Percentiles rank a stretch among this genome's conserved stretches.
These are phyloP conservation scores for Verticillium nonalfalfae DNA, from an alignment of 2,329 filamentous ascomycete genomes.

Conservation along the genomic window DNA sequence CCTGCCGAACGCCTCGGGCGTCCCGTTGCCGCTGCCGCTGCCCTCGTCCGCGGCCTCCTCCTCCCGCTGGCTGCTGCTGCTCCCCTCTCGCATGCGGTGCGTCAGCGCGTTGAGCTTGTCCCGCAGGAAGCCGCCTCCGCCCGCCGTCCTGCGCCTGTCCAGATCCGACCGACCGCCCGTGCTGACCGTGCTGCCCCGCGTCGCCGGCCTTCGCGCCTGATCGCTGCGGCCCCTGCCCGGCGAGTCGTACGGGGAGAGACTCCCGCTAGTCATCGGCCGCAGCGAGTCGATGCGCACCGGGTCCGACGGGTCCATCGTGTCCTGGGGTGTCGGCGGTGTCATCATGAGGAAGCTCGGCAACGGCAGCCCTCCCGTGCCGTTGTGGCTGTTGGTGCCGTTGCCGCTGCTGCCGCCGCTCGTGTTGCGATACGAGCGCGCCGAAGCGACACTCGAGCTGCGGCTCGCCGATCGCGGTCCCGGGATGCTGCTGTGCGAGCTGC, in stretches of 20 bases:
- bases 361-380: slow-evolving; percentile 13
- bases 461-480: slow-evolving; percentile 37
- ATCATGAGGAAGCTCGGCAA: slow-evolving; percentile 38
- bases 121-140: slow-evolving; percentile 22
- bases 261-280: slow-evolving; percentile 16
- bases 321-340: slow-evolving; percentile 37
- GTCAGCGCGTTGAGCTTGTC: slow-evolving; percentile 27
- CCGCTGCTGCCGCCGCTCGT: slow-evolving; percentile 12
- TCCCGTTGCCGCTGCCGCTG: not conserved
- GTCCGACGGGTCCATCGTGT: slow-evolving; percentile 9
- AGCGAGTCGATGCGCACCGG: slow-evolving; percentile 13
- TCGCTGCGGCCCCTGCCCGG: slow-evolving; percentile 8
- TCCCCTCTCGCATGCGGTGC: slow-evolving; percentile 14
- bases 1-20: not conserved
- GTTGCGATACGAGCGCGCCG: slow-evolving; percentile 32
- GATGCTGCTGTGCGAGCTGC: slow-evolving; percentile 41
- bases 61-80: slow-evolving; percentile 5
- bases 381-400: slow-evolving; percentile 17
- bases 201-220: slow-evolving; percentile 10
- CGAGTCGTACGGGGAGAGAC: slow-evolving; percentile 12
- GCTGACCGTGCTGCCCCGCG: not conserved
- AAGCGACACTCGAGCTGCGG: slow-evolving; percentile 47
- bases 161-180: slow-evolving; percentile 9
- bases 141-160: slow-evolving; percentile 17
- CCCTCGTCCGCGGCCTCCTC: slow-evolving; percentile 10